Percentiles rank a stretch among this genome's conserved stretches.
phyloP scores from a whole-genome alignment of 257 asterid species.

The Solanum rostratum region DNA sequence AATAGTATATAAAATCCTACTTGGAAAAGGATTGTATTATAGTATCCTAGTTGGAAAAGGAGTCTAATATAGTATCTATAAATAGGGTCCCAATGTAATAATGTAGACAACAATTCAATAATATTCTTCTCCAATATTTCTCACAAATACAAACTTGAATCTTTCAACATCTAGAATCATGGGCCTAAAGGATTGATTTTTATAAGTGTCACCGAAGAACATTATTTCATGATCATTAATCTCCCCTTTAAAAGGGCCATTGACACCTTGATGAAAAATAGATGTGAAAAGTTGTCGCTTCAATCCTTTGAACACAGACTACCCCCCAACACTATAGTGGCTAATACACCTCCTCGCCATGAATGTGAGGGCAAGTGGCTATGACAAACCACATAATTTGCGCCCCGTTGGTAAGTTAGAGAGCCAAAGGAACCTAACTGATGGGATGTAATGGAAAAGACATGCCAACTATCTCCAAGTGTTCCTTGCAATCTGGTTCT shows the following conservation, averaged over 20 bases:
- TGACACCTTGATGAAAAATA: not conserved
- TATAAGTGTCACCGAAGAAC: not conserved
- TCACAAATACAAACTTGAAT: not conserved
- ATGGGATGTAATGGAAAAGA: not conserved
- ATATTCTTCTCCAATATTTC: no score
- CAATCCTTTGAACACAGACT: not conserved
- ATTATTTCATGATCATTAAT: not conserved
- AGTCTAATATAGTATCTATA: no score
- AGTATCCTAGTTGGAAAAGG: no score
- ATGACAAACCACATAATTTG: not conserved
- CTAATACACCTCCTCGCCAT: not conserved
- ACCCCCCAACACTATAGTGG: not conserved
- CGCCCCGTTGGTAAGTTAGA: not conserved
- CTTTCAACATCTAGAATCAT: not conserved
- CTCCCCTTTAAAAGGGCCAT: not conserved
- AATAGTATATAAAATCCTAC: no score
- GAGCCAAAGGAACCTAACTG: not conserved
- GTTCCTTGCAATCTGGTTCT: not conserved
- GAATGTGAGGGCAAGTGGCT: not conserved
- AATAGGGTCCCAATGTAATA: no score
- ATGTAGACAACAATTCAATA: no score
- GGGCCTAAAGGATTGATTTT: not conserved
- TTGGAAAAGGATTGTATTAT: no score
- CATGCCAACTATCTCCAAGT: not conserved
- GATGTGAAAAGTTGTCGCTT: not conserved